Evolutionary conservation across 2,329 filamentous ascomycete species (phyloP).

Genomic region (Aureobasidium sp.): DNA sequence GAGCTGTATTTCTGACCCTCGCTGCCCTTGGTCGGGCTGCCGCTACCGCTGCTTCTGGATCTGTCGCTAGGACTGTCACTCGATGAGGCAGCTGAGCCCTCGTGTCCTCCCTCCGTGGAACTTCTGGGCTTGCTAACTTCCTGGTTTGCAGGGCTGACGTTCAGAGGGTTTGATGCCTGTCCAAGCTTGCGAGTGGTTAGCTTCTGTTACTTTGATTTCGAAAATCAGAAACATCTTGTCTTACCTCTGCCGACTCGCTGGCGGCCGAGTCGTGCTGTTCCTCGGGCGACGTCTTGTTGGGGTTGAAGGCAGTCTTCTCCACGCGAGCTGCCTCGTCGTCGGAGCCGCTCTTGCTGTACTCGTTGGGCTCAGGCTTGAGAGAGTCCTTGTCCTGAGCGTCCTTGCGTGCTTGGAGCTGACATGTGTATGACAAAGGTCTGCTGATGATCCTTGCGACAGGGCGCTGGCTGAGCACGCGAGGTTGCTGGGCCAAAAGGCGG

Average conservation of each 20-base stretch:
- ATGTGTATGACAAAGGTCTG: slow-evolving; percentile 18
- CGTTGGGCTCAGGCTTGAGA: slow-evolving; percentile 58
- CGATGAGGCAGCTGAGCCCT: slow-evolving; percentile 29
- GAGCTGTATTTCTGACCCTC: slow-evolving; percentile 13
- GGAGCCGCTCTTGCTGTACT: slow-evolving; percentile 62
- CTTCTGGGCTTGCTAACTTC: slow-evolving; percentile 48
- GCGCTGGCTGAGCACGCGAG: slow-evolving; percentile 14
- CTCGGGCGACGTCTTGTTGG: slow-evolving; percentile 61
- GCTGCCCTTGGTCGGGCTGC: slow-evolving; percentile 14
- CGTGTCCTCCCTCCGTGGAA: slow-evolving; percentile 36
- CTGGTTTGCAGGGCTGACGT: slow-evolving; percentile 55
- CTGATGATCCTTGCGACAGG: neutral
- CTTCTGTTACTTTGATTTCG: slow-evolving; percentile 17
- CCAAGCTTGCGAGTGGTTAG: slow-evolving; percentile 11
- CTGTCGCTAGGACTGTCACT: slow-evolving; percentile 34
- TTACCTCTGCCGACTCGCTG: slow-evolving; percentile 26
- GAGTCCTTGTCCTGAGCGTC: slow-evolving; percentile 46
- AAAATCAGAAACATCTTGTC: neutral
- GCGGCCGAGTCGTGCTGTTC: slow-evolving; percentile 41
- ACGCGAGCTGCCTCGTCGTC: slow-evolving; percentile 52
- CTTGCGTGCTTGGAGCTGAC: slow-evolving; percentile 31
- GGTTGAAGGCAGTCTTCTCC: slow-evolving; percentile 61
- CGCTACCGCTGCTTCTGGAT: slow-evolving; percentile 24
- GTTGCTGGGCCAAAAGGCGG: slow-evolving; percentile 10
- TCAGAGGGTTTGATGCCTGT: slow-evolving; percentile 41